Percentiles rank a stretch among this genome's conserved stretches.
Evolutionary conservation across 1,139 yeast genomes (phyloP).

Genomic region (Suhomyces maxii): DNA sequence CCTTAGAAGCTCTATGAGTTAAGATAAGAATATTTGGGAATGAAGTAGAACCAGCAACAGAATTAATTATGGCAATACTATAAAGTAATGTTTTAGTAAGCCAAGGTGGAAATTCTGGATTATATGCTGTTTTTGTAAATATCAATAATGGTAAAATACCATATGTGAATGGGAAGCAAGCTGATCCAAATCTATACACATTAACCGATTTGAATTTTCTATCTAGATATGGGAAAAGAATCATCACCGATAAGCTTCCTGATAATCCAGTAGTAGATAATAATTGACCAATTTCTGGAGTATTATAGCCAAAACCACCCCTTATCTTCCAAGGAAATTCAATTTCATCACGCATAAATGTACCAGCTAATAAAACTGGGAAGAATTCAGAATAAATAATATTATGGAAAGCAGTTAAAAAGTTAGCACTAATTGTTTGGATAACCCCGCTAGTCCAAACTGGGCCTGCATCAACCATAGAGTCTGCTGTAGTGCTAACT

Average conservation of each 20-base stretch:
- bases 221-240: conserved; percentile 26
- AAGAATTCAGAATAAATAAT: conserved; percentile 23
- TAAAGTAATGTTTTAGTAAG: conserved; percentile 12
- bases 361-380: conserved; percentile 24
- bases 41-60: conserved; percentile 22
- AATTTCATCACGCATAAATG: conserved; percentile 12
- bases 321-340: conserved; percentile 20
- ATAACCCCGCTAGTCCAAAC: conserved; percentile 25
- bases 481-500: conserved; percentile 1
- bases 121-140: conserved; percentile 20
- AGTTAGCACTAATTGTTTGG: conserved; percentile 20
- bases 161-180: conserved; percentile 24
- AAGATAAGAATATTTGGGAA: conserved; percentile 46
- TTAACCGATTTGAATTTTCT: conserved; percentile 21
- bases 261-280: conserved; percentile 26
- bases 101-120: conserved; percentile 15
- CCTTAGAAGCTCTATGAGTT: conserved; percentile 49
- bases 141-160: conserved; percentile 23
- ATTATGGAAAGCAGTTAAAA: conserved; percentile 19
- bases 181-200: conserved; percentile 21
- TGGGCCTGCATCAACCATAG: neutral
- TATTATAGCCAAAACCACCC: conserved; percentile 24
- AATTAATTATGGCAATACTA: conserved; percentile 19
- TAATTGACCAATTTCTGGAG: conserved; percentile 23
- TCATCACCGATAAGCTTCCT: conserved; percentile 23